phyloP scores from a whole-genome alignment of 768 basidiomycete genomes.

The Termitomyces sp. region DNA sequence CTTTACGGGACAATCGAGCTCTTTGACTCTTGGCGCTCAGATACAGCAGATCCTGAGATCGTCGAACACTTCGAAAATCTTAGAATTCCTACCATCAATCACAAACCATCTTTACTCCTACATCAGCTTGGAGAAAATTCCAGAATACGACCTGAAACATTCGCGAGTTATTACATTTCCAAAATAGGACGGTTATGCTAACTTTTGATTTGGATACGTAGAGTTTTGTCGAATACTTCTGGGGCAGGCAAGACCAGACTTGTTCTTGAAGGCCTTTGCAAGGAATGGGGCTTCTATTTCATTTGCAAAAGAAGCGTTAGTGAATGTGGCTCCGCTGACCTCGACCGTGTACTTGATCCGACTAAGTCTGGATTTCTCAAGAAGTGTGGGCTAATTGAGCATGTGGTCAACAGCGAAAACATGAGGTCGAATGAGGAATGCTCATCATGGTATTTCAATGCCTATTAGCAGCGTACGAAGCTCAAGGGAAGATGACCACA shows the following conservation, averaged over 20 bases:
- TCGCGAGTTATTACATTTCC: neutral
- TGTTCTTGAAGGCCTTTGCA: slow-evolving; percentile 3
- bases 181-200: neutral
- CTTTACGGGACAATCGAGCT: neutral
- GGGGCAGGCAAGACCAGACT: neutral
- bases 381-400: neutral
- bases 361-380: neutral
- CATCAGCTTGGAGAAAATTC: neutral
- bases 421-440: neutral
- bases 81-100: neutral
- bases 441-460: neutral
- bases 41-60: neutral
- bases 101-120: neutral
- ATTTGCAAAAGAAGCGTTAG: neutral
- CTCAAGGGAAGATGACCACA: neutral
- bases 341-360: neutral
- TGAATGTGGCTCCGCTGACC: slow-evolving; percentile 5
- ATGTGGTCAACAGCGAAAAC: neutral
- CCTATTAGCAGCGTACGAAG: neutral
- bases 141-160: neutral
- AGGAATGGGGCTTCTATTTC: slow-evolving; percentile 1
- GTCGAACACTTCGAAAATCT: neutral
- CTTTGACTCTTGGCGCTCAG: neutral
- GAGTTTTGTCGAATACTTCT: neutral
- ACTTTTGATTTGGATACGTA: neutral